Conservation (phyloP, 176 grass and related monocot species). For the Avena sativa region DNA sequence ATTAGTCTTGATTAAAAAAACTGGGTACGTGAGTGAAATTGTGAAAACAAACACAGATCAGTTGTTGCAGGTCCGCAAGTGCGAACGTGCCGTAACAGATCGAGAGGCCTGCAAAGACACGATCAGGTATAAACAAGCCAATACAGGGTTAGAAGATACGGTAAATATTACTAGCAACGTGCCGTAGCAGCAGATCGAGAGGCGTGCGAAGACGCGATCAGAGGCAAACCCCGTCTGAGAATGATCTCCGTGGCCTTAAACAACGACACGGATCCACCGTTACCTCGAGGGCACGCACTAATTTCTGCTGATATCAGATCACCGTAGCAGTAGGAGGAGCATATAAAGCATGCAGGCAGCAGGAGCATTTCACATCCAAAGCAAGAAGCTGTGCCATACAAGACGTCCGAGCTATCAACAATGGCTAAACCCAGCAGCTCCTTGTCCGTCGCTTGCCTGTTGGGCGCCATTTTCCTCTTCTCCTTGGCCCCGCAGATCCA, state of each 20-base stretch:
- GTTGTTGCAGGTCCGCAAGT: neutral
- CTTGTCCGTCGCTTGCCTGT: neutral
- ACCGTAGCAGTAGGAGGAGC: neutral
- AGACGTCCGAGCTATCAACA: neutral
- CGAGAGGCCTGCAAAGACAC: neutral
- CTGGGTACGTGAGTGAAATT: too few species aligned
- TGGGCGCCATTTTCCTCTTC: conserved; percentile 23
- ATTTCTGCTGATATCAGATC: neutral
- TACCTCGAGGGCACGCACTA: neutral
- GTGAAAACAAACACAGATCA: neutral
- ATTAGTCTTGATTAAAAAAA: too few species aligned
- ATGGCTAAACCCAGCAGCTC: conserved; percentile 4
- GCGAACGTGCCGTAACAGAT: neutral
- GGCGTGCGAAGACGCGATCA: neutral
- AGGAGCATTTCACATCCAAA: neutral
- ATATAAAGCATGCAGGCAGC: neutral
- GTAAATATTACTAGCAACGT: neutral
- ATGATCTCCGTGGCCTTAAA: neutral
- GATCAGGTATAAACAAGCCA: neutral
- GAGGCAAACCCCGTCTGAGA: neutral
- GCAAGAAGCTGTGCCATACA: neutral
- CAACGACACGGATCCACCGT: neutral
- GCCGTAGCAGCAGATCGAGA: neutral
- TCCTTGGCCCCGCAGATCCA: neutral
- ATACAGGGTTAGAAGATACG: neutral